These are phyloP conservation scores for Penicillium diatomitis DNA, from an alignment of 495 filamentous ascomycete species.

Conservation along the genomic window DNA sequence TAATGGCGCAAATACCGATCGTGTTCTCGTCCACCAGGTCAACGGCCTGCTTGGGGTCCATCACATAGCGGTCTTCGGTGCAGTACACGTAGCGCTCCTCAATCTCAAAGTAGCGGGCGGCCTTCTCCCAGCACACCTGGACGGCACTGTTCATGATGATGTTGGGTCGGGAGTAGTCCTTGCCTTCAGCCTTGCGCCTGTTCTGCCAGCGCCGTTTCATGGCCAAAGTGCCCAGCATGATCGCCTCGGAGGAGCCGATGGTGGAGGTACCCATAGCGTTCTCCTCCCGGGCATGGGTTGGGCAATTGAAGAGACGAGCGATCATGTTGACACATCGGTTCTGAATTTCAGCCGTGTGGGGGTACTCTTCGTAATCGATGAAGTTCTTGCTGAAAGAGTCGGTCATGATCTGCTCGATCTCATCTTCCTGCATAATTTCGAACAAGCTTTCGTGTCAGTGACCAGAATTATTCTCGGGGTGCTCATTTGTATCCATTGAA, in stretches of 20 bases:
- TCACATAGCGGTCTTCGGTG: slow-evolving; percentile 69
- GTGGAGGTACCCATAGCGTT: slow-evolving; percentile 76
- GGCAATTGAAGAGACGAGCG: slow-evolving; percentile 74
- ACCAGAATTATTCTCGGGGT: too few species aligned
- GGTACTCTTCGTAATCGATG: slow-evolving; percentile 90
- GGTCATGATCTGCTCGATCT: slow-evolving; percentile 84
- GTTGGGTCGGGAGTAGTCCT: slow-evolving; percentile 68
- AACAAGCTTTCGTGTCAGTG: too few species aligned
- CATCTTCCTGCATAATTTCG: slow-evolving; percentile 53
- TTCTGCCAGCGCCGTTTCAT: slow-evolving; percentile 97
- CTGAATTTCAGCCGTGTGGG: slow-evolving; percentile 80
- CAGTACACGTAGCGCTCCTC: slow-evolving; percentile 87
- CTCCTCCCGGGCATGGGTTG: slow-evolving; percentile 35
- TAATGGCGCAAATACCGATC: slow-evolving; percentile 82
- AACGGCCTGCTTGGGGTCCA: slow-evolving; percentile 77
- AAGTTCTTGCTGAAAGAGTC: slow-evolving; percentile 88
- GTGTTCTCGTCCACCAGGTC: slow-evolving; percentile 89
- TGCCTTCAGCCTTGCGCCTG: slow-evolving; percentile 66
- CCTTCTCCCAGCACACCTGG: slow-evolving; percentile 96
- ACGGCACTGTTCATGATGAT: slow-evolving; percentile 89
- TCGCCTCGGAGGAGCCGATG: slow-evolving; percentile 80
- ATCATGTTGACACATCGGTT: slow-evolving; percentile 93
- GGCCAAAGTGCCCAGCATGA: slow-evolving; percentile 80
- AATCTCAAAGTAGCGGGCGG: slow-evolving; percentile 86
- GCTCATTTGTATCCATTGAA: neutral